Evolutionary conservation across 371 early-diverging fungal genomes (phyloP).

Genomic region (Lichtheimia hyalospora): DNA sequence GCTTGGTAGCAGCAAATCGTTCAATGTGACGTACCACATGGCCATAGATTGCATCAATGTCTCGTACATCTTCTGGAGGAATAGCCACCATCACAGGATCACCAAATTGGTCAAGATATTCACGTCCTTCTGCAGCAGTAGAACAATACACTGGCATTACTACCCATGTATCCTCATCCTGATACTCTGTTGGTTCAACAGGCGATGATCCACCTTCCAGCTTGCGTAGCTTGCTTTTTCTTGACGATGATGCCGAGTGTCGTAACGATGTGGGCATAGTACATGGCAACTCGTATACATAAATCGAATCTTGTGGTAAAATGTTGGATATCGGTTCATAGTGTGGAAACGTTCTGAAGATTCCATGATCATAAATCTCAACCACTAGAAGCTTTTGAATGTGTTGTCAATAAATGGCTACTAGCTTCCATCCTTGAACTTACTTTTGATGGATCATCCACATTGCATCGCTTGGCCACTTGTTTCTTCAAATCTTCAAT

Average conservation of each 20-base stretch:
- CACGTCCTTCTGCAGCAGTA: slow-evolving; percentile 12
- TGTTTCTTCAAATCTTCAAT: slow-evolving; percentile 60
- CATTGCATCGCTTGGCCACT: slow-evolving; percentile 58
- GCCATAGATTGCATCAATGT: slow-evolving; percentile 24
- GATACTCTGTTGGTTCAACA: neutral
- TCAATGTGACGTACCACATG: slow-evolving; percentile 36
- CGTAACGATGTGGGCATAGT: slow-evolving; percentile 13
- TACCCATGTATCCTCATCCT: slow-evolving; percentile 17
- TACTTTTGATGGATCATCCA: slow-evolving; percentile 39
- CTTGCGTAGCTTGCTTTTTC: neutral
- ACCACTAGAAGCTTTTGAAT: slow-evolving; percentile 47
- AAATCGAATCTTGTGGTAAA: slow-evolving; percentile 59
- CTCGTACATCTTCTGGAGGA: slow-evolving; percentile 27
- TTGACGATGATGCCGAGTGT: neutral
- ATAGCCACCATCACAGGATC: slow-evolving; percentile 40
- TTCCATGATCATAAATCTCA: slow-evolving; percentile 60
- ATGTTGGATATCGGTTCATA: slow-evolving; percentile 64
- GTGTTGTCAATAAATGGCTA: neutral
- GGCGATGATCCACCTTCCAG: neutral
- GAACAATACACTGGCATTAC: slow-evolving; percentile 40
- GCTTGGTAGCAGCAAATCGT: slow-evolving; percentile 34
- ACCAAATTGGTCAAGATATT: slow-evolving; percentile 29
- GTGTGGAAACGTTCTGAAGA: slow-evolving; percentile 68
- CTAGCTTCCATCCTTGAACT: neutral
- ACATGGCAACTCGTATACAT: slow-evolving; percentile 65